Conservation (phyloP, 2,329 filamentous ascomycete genomes). For the Escovopsis sp. region DNA sequence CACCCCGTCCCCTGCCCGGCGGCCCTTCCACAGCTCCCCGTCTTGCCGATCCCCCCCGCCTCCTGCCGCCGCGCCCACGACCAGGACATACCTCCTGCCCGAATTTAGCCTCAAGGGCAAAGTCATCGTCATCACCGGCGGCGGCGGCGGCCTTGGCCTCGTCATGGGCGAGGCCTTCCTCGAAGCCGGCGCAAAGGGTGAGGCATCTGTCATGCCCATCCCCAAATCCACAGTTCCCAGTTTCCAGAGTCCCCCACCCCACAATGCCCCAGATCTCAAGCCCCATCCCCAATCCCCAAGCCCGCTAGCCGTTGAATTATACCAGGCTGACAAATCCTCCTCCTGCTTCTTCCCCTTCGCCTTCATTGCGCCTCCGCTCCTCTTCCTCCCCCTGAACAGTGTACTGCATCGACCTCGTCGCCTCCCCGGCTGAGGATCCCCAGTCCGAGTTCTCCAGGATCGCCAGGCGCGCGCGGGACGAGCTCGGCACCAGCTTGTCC, state of each 20-base stretch:
- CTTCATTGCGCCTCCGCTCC: background rate
- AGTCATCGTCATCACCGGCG: conserved; percentile 63
- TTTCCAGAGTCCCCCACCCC: no score
- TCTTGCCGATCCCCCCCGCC: conserved; percentile 4
- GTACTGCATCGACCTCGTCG: conserved; percentile 49
- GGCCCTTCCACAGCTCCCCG: conserved; percentile 10
- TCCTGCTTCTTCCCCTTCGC: no score
- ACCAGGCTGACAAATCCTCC: no score
- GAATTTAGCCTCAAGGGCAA: conserved; percentile 65
- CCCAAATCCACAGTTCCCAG: no score
- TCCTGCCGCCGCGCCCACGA: conserved; percentile 5
- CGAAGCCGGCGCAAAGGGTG: conserved; percentile 60
- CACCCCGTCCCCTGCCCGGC: conserved; percentile 3
- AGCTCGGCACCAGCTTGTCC: conserved; percentile 51
- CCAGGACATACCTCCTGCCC: conserved; percentile 30
- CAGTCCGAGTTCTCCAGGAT: conserved; percentile 47
- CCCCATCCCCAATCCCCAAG: no score
- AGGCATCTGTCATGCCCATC: no score
- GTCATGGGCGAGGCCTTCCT: conserved; percentile 65
- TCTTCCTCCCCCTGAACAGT: conserved; percentile 24
- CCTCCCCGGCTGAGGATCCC: conserved; percentile 28
- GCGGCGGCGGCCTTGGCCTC: conserved; percentile 60
- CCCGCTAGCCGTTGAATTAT: no score
- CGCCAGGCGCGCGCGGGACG: conserved; percentile 43
- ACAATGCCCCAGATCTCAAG: no score